Conservation (phyloP, 352 stramenopile species). For the Phytopythium mirpurense region DNA sequence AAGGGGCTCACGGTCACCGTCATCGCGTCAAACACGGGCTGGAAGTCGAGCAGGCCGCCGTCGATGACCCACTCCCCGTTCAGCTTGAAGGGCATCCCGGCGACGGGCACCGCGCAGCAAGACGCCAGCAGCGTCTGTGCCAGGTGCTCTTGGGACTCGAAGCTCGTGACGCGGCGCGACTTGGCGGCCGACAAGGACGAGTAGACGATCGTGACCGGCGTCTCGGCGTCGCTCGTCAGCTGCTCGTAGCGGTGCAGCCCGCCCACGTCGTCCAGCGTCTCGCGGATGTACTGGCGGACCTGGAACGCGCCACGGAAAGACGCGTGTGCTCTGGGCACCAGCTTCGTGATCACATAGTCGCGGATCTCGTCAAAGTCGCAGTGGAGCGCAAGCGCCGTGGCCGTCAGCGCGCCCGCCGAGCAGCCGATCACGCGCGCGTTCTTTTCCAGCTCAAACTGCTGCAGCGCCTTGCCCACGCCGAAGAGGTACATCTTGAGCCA, state of each 20-base stretch:
- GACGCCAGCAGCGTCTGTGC: slow-evolving; percentile 63
- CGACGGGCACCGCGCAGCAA: slow-evolving; percentile 76
- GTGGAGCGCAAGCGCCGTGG: slow-evolving; percentile 58
- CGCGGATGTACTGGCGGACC: slow-evolving; percentile 58
- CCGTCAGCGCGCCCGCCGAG: slow-evolving; percentile 67
- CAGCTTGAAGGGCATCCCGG: slow-evolving; percentile 76
- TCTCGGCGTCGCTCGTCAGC: slow-evolving; percentile 34
- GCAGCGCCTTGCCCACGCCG: slow-evolving; percentile 79
- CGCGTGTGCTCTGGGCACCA: slow-evolving; percentile 50
- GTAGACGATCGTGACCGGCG: slow-evolving; percentile 61
- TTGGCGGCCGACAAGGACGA: slow-evolving; percentile 63
- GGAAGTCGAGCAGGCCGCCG: slow-evolving; percentile 78
- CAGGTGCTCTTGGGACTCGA: slow-evolving; percentile 61
- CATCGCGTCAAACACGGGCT: slow-evolving; percentile 62
- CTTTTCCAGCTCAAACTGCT: slow-evolving; percentile 61
- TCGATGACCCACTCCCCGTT: slow-evolving; percentile 87
- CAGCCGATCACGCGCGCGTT: slow-evolving; percentile 68
- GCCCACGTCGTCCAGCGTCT: slow-evolving; percentile 34
- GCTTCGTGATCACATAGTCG: slow-evolving; percentile 48
- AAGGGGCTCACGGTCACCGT: slow-evolving; percentile 83
- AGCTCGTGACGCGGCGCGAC: slow-evolving; percentile 61
- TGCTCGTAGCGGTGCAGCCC: slow-evolving; percentile 38
- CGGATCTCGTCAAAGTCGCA: slow-evolving; percentile 76
- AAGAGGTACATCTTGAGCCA: slow-evolving; percentile 90
- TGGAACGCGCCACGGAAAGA: slow-evolving; percentile 50